Base-by-base conservation (phyloP, 148 eudicot genomes). In the Beta vulgaris region DNA sequence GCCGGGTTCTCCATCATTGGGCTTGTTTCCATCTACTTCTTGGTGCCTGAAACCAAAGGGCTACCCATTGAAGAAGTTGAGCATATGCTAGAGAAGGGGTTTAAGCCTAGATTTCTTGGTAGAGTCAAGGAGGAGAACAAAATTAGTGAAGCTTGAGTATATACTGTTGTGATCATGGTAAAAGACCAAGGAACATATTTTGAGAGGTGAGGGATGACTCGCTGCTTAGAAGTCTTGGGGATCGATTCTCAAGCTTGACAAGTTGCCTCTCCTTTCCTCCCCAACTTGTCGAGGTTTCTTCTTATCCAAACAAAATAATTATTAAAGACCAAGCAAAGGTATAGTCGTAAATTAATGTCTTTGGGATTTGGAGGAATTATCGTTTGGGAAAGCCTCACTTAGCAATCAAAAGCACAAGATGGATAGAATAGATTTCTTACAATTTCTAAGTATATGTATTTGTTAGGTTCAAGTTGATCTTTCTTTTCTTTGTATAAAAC, bases 31-130 rank as follows among this genome's bases (percentile, higher is more conserved):
- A 90, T 93, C 53, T 91, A 74, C 73, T 76, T 89, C 31, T 79
- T 89, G 64, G 97, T 91, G 34, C 98, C 97, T 0, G 97, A 93
- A 78, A 93, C 97, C 18, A 93, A 93, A 82, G 98, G 94, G 7
- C n/a, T 93, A 39, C 91, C 86, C 19, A 85, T 93, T 60, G 98
- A 91, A 81, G 92, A 93, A 54, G 89, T 91, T 1, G 98, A 93
- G 82, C 84, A 83, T 84, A 87, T 93, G 97, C 83, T 93, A 1
- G 83, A 88, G 29, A 86, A 82, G 71, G 94, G 98, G 10, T 89
- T 79, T 48, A 88, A 58, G 81, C 96, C 93, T 11, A 80, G 75
- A 43, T 12, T 86, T 16, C 74, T 82, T 62, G 72, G 76, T 31
- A 68, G 35, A 15, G 73, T 25, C 26, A 64, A 71, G 16, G 78